Base-by-base conservation (phyloP, 2,329 filamentous ascomycete genomes). In the Pseudogymnoascus sp. region DNA sequence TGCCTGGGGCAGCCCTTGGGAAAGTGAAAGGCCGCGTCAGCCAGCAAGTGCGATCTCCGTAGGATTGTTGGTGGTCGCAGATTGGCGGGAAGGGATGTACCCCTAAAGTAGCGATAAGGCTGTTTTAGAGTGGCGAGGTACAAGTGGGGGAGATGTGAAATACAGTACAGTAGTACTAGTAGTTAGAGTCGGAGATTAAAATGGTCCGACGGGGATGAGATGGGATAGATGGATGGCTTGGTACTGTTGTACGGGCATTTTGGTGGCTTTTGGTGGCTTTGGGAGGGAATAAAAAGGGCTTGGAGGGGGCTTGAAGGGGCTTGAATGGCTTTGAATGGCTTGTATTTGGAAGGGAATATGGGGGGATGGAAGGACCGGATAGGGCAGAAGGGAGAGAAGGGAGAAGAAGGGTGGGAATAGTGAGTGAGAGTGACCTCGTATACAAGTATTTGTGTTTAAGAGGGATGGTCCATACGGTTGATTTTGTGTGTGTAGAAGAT, bases 91-190 rank as follows among this genome's bases (percentile, higher is more conserved):
- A 21, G 21, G 21, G 21, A 21, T 21, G 21, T 21, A 21, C 21
- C 21, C 21, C 21, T 21, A 21, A 54, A 11, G 44, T 54, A 54
- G 26, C 44, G 44, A 26, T 54, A 54, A 26, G 44, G 44, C 44
- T 54, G 44, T 54, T 54, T 54, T 54, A 54, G 44, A 54, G 44
- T 54, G 44, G 44, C 44, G 44, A 54, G 44, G 44, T 54, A 54
- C 44, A 54, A 41, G 17, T n/a, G n/a, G 26, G 39, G 10, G 37
- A 40, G 15, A 40, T 17, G 37, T 7, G 24, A 21, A 21, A 21
- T 21, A 21, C 21, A 21, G 21, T 21, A 21, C 21, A 21, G 21
- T 21, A 21, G 21, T 4, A 21, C 21, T 21, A 21, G 21, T 21
- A 21, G 26, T 26, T n/a, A 29, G 5, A 21, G 9, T 54, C 47